These are phyloP conservation scores for Aspergillus ellipticus DNA, from an alignment of 495 filamentous ascomycete species.

Conservation along the genomic window DNA sequence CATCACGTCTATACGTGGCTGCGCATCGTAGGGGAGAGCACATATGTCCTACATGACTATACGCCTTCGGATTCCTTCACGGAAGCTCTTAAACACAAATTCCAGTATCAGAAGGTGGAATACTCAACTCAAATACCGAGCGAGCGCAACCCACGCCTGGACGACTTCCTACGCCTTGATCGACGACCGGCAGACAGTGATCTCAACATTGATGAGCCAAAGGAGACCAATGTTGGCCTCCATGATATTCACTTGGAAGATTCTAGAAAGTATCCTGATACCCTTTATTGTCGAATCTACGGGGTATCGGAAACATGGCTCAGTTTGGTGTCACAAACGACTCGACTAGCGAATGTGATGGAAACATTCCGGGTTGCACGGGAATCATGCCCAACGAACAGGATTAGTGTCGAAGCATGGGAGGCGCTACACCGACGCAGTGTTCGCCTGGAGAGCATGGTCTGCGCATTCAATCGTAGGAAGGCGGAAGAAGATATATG, in stretches of 20 bases:
- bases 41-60: constrained; percentile 33
- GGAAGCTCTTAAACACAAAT: constrained; percentile 19
- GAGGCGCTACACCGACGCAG: constrained; percentile 31
- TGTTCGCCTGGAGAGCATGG: constrained; percentile 32
- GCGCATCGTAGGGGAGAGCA: constrained; percentile 34
- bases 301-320: constrained; percentile 37
- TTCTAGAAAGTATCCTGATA: constrained; percentile 29
- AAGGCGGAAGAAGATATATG: constrained; percentile 9
- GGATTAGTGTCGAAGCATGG: constrained; percentile 22
- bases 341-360: constrained; percentile 32
- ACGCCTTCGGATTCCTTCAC: constrained; percentile 23
- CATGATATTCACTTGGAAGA: constrained; percentile 35
- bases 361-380: constrained; percentile 22
- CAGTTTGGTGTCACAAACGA: constrained; percentile 33
- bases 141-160: constrained; percentile 16
- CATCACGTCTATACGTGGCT: constrained; percentile 37
- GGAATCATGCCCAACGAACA: constrained; percentile 7
- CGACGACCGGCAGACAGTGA: constrained; percentile 29
- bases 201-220: constrained; percentile 34
- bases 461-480: constrained; percentile 28
- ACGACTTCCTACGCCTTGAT: constrained; percentile 33
- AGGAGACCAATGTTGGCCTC: constrained; percentile 23
- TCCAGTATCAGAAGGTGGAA: constrained; percentile 1
- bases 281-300: constrained; percentile 32
- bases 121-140: neutral